Percentiles rank a stretch among this genome's conserved stretches.
Conservation (phyloP, 768 basidiomycete species). For the Coprinopsis cinerea region DNA sequence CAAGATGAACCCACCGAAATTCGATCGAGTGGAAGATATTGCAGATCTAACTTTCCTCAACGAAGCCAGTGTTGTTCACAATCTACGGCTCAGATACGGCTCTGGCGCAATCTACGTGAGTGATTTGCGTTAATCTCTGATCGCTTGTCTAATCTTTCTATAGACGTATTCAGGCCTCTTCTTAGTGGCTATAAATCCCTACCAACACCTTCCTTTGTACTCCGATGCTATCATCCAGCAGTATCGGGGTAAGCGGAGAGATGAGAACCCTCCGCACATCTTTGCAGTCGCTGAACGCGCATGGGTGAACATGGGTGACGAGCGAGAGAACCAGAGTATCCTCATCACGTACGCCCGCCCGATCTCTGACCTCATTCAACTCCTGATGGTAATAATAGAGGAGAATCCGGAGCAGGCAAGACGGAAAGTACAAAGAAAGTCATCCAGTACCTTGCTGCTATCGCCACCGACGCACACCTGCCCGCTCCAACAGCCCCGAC, state of each 20-base stretch:
- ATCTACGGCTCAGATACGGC: slow-evolving; percentile 86
- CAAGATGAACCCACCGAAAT: slow-evolving; percentile 99
- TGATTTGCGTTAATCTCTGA: slow-evolving; percentile 13
- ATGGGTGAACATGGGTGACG: slow-evolving; percentile 98
- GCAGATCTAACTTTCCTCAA: slow-evolving; percentile 97
- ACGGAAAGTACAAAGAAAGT: slow-evolving; percentile 99
- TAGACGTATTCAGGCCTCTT: slow-evolving; percentile 96
- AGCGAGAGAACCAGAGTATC: slow-evolving; percentile 95
- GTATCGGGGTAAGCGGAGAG: slow-evolving; percentile 83
- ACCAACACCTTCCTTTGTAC: slow-evolving; percentile 87
- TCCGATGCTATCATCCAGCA: slow-evolving; percentile 82
- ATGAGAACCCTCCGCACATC: slow-evolving; percentile 94
- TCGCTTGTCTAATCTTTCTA: slow-evolving; percentile 7
- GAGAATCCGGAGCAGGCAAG: slow-evolving; percentile 98
- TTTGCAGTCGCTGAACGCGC: slow-evolving; percentile 97
- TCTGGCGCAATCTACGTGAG: slow-evolving; percentile 88
- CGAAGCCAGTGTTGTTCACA: slow-evolving; percentile 98
- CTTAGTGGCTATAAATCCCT: slow-evolving; percentile 97
- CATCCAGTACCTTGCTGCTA: slow-evolving; percentile 97
- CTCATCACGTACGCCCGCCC: slow-evolving; percentile 81
- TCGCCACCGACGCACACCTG: slow-evolving; percentile 75
- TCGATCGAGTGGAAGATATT: slow-evolving; percentile 96
- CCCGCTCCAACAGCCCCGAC: slow-evolving; percentile 41
- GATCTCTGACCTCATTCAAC: neutral
- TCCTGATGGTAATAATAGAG: slow-evolving; percentile 39